These are phyloP conservation scores for Melampsora abietis-canadensis DNA, from an alignment of 1,284 basidiomycete species.

Conservation along the genomic window DNA sequence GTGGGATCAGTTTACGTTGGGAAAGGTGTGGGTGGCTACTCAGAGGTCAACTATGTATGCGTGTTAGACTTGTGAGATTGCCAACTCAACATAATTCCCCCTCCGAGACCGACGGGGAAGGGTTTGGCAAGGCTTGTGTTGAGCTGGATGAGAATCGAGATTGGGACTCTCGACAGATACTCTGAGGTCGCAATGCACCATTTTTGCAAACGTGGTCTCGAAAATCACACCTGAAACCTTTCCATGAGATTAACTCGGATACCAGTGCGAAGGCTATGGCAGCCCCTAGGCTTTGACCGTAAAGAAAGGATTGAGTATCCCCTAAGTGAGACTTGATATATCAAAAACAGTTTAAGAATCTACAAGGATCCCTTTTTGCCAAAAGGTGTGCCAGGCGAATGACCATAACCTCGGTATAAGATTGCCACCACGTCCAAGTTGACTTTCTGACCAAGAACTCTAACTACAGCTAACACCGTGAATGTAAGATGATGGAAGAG, in stretches of 20 bases:
- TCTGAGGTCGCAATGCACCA: slow-evolving; percentile 6
- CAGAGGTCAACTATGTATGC: background rate
- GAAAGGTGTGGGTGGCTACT: background rate
- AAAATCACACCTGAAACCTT: slow-evolving; percentile 33
- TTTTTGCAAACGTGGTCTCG: slow-evolving; percentile 39
- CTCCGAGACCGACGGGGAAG: too few species aligned
- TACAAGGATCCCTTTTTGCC: slow-evolving; percentile 36
- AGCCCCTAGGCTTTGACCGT: slow-evolving; percentile 41
- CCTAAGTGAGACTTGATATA: slow-evolving; percentile 4
- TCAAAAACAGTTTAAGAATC: slow-evolving; percentile 19
- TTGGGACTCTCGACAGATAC: too few species aligned
- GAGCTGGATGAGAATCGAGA: too few species aligned
- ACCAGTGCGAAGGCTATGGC: slow-evolving; percentile 10
- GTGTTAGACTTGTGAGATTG: too few species aligned
- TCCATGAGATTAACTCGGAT: background rate
- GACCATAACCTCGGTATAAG: slow-evolving; percentile 41
- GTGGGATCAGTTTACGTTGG: slow-evolving; percentile 35
- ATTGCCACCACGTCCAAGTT: slow-evolving; percentile 28
- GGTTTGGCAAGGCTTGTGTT: too few species aligned
- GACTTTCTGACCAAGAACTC: slow-evolving; percentile 12
- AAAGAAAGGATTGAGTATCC: background rate
- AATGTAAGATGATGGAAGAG: background rate
- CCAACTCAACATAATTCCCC: too few species aligned
- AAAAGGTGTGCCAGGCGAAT: slow-evolving; percentile 18
- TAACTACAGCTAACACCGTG: slow-evolving; percentile 13